These are phyloP conservation scores for Penicillium sp. DNA, from an alignment of 2,329 filamentous ascomycete species.

Conservation along the genomic window DNA sequence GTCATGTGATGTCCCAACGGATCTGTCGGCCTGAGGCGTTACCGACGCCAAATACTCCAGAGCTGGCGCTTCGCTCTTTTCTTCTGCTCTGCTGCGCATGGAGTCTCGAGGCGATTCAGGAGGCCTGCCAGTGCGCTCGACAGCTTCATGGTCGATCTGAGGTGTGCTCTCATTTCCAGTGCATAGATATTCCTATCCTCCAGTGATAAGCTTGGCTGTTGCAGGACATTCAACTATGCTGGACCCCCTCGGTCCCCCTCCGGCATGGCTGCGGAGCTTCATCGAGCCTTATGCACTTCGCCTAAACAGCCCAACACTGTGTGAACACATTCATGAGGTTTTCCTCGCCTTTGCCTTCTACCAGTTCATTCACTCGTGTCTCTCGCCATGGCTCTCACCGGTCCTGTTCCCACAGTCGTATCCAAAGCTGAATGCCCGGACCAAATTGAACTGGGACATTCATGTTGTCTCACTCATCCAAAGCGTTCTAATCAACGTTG, in stretches of 20 bases:
- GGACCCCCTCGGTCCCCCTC: conserved; percentile 48
- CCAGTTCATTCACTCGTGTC: conserved; percentile 52
- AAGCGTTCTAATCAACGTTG: conserved; percentile 53
- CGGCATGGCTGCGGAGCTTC: conserved; percentile 50
- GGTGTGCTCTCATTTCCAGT: conserved; percentile 6
- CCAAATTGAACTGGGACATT: conserved; percentile 64
- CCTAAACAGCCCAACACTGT: conserved; percentile 55
- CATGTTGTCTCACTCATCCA: conserved; percentile 64
- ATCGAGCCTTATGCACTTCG: conserved; percentile 51
- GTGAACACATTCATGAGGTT: conserved; percentile 62
- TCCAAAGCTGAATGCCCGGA: conserved; percentile 52
- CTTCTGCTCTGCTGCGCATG: conserved; percentile 13
- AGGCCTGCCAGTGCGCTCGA: conserved; percentile 1
- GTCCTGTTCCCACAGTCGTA: conserved; percentile 56
- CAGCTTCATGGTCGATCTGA: conserved; percentile 13
- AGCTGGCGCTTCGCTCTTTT: conserved; percentile 9
- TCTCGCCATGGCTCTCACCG: conserved; percentile 56
- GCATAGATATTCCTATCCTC: conserved; percentile 16
- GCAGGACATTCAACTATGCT: conserved; percentile 35
- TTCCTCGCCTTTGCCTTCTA: conserved; percentile 56
- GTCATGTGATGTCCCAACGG: conserved; percentile 23
- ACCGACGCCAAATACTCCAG: conserved; percentile 16
- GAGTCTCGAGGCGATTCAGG: conserved; percentile 7
- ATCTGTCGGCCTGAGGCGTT: conserved; percentile 19
- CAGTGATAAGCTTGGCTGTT: conserved; percentile 19